Evolutionary conservation across 345 rosid species (phyloP).

Genomic region (Firmiana major): DNA sequence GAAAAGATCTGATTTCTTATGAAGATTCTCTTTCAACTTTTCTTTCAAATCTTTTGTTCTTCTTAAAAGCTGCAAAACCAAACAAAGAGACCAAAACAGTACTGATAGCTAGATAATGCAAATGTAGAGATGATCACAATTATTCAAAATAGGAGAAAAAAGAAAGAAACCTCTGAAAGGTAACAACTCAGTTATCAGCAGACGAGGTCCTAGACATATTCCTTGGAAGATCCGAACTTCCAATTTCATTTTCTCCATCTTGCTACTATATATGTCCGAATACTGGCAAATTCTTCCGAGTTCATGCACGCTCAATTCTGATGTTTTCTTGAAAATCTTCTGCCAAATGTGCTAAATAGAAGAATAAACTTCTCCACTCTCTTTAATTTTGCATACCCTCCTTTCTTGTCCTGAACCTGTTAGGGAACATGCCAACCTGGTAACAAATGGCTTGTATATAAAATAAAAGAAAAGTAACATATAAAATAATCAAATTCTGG

Average conservation of each 20-base stretch:
- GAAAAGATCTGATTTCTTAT: constrained; percentile 19
- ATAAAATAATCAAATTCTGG: no score
- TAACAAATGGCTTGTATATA: no score
- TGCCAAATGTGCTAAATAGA: no score
- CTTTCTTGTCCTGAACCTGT: no score
- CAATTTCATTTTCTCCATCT: neutral
- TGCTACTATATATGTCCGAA: neutral
- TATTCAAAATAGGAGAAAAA: neutral
- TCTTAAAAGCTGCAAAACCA: neutral
- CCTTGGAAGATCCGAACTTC: neutral
- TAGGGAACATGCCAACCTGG: no score
- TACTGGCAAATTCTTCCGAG: neutral
- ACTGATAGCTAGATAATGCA: neutral
- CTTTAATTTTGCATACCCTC: no score
- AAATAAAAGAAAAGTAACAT: no score
- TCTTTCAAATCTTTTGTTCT: constrained; percentile 24
- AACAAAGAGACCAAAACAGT: neutral
- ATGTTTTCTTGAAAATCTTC: no score
- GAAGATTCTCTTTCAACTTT: constrained; percentile 9
- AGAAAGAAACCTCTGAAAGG: neutral
- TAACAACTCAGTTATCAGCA: neutral
- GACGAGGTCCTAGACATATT: no score
- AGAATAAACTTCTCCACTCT: no score
- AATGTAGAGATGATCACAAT: neutral
- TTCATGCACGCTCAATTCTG: neutral